Base-by-base conservation (phyloP, 306 rosid species). In the Datisca glomerata region DNA sequence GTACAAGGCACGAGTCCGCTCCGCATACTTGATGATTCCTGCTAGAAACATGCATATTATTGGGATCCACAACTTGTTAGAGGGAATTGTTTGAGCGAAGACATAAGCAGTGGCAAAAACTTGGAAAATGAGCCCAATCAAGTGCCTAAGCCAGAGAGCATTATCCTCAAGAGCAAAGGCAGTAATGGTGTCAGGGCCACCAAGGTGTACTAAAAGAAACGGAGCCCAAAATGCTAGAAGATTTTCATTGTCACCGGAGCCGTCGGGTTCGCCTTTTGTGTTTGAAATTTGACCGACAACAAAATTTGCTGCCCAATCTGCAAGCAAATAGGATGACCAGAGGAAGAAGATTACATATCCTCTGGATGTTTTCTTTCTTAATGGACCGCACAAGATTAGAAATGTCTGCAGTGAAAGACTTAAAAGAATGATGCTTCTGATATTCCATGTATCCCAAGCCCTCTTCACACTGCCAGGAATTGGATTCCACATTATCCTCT, bases 161-260 rank as follows among this genome's bases (percentile, higher is more conserved):
- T 74, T 69, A 37, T 74, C 81, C 15, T 69, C 71, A 0, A 69
- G 46, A 41, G 81, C 46, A 32, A 69, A 61, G 2, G 77, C 69
- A n/a, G 73, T 58, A 3, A 74, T 74, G 40, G 81, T 66, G 61
- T 74, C 69, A 16, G 77, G 81, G 12, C 77, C 81, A 18, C 71
- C 81, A 33, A 74, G 61, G 36, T 74, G 81, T 16, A 74, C 12
- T 27, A 74, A 46, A 11, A 66, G 63, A 52, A 75, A 75, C 2
- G 82, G 71, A 4, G 78, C 62, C 82, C 82, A 75, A 4, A 75
- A 58, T 0, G 69, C 74, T 12, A 55, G 25, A n/a, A 70, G 59
- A 32, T 38, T 40, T 0, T 11, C 29, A 9, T 18, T 21, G 11
- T 21, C 23, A 0, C 3, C 17, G 5, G 0, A 0, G 12, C 4